These are phyloP conservation scores for Lagenidium giganteum DNA, from an alignment of 352 stramenopile genomes.

Conservation along the genomic window DNA sequence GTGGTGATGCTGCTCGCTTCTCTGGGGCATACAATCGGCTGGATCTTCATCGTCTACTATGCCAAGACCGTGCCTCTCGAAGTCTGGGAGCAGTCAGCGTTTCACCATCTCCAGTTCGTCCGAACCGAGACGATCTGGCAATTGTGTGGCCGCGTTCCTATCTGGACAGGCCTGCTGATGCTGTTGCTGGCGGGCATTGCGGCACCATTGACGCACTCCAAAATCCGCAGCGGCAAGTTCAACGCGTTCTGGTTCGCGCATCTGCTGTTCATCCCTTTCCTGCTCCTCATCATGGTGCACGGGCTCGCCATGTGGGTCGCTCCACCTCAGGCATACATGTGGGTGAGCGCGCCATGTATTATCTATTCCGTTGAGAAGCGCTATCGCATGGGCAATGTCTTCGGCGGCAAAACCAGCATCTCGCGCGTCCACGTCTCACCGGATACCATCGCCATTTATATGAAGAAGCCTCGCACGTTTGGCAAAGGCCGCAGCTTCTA, in stretches of 20 bases:
- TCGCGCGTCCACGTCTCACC: constrained; percentile 29
- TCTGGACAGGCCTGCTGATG: constrained; percentile 52
- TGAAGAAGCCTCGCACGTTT: constrained; percentile 46
- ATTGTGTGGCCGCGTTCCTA: constrained; percentile 31
- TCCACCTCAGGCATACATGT: constrained; percentile 33
- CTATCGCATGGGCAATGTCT: constrained; percentile 47
- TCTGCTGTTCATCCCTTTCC: constrained; percentile 52
- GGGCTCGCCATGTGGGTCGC: constrained; percentile 44
- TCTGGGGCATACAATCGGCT: constrained; percentile 36
- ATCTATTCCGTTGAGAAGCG: constrained; percentile 52
- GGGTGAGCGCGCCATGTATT: constrained; percentile 31
- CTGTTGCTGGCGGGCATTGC: constrained; percentile 38
- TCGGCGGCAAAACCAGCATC: constrained; percentile 34
- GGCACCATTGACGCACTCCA: constrained; percentile 28
- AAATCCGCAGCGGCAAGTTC: constrained; percentile 42
- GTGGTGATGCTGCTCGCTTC: constrained; percentile 51
- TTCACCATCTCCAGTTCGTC: constrained; percentile 35
- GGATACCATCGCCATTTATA: constrained; percentile 43
- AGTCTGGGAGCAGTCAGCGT: constrained; percentile 31
- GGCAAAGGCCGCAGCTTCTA: no score
- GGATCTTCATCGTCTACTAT: constrained; percentile 49
- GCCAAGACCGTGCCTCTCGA: constrained; percentile 22
- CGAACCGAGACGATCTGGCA: constrained; percentile 34
- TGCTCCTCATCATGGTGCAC: constrained; percentile 43
- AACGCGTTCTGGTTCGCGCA: constrained; percentile 53